phyloP scores from a whole-genome alignment of 2,329 filamentous ascomycete species.

The Erysiphe neolycopersici region DNA sequence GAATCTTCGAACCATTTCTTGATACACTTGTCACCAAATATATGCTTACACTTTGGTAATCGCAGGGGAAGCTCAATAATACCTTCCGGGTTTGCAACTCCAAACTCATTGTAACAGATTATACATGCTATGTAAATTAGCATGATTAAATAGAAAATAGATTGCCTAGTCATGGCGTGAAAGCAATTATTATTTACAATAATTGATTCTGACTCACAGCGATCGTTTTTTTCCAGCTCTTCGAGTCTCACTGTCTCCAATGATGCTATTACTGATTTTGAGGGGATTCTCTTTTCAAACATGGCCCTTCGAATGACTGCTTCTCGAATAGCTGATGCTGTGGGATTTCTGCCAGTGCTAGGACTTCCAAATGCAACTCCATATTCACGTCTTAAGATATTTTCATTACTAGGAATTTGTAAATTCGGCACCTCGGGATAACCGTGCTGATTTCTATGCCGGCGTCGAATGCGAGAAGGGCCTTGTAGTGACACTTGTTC shows the following conservation, averaged over 20 bases:
- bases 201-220: constrained; percentile 7
- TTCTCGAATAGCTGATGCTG: constrained; percentile 7
- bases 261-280: constrained; percentile 10
- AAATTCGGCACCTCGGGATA: background rate
- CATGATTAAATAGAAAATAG: background rate
- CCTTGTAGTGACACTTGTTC: too few relatives aligned
- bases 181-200: background rate
- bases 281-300: constrained; percentile 8
- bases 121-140: constrained; percentile 21
- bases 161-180: background rate
- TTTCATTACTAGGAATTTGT: too few relatives aligned
- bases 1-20: constrained; percentile 38
- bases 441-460: background rate
- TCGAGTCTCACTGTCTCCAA: constrained; percentile 10
- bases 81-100: constrained; percentile 28
- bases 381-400: constrained; percentile 1
- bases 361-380: constrained; percentile 1
- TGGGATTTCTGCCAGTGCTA: constrained; percentile 5
- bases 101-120: constrained; percentile 39
- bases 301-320: constrained; percentile 1
- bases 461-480: background rate
- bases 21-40: constrained; percentile 37
- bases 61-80: constrained; percentile 27
- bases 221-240: constrained; percentile 8
- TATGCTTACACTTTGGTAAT: constrained; percentile 33